Percentiles rank a stretch among this genome's conserved stretches.
Evolutionary conservation across 768 basidiomycete genomes (phyloP).

Genomic region (Xerocomus brunneocitrinus): DNA sequence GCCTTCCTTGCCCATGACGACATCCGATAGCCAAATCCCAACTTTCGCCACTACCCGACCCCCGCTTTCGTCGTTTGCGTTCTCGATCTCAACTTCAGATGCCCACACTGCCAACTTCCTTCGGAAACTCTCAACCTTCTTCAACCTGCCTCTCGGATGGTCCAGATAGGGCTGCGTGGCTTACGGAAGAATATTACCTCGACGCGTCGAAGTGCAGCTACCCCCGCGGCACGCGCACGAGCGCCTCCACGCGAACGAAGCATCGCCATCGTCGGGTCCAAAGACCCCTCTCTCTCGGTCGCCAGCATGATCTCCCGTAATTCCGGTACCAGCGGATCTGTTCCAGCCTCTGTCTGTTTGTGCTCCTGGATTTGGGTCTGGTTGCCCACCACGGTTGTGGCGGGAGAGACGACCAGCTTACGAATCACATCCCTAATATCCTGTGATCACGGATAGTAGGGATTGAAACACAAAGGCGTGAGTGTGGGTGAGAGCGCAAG

Average conservation of each 20-base stretch:
- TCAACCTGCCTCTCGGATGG: neutral
- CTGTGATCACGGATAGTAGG: conserved; percentile 11
- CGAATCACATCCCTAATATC: conserved; percentile 5
- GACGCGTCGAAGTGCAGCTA: conserved; percentile 6
- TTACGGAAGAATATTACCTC: conserved; percentile 1
- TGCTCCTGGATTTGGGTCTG: neutral
- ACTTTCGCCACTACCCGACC: conserved; percentile 1
- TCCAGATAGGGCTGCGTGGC: too few species aligned
- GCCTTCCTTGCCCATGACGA: too few species aligned
- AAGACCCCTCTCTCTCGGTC: conserved; percentile 5
- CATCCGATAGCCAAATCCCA: too few species aligned
- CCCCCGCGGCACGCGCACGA: neutral
- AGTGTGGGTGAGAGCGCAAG: conserved; percentile 12
- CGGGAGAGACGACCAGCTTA: conserved; percentile 1
- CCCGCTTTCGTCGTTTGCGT: neutral
- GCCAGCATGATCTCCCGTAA: conserved; percentile 14
- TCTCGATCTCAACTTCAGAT: neutral
- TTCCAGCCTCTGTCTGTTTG: neutral
- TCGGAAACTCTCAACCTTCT: neutral
- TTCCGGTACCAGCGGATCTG: neutral
- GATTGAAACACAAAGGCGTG: conserved; percentile 8
- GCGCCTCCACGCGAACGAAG: conserved; percentile 6
- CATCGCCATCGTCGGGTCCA: conserved; percentile 10
- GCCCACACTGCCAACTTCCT: neutral
- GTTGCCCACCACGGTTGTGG: neutral